Evolutionary conservation across 495 filamentous ascomycete species (phyloP), one percentile per base, ranked within the genome.

Genomic region (Evernia prunastri): DNA sequence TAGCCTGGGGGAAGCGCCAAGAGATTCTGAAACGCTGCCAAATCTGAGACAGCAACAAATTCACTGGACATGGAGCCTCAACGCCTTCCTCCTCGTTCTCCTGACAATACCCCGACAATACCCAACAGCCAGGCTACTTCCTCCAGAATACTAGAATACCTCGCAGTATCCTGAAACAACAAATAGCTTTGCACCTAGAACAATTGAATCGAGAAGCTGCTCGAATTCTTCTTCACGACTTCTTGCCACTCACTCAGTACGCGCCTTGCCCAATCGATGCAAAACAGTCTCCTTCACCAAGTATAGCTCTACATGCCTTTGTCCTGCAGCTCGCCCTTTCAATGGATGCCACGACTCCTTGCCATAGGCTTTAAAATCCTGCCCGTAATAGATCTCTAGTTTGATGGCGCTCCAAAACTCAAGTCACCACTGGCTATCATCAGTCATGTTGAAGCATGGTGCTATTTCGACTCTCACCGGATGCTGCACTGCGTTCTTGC

Each of bases 201-300:
- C 11, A 56, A 8, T 53, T 8, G 10, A 18, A 6, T 33, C 53
- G 31, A 17, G 59, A 53, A 57, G 61, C 61, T 35, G 57, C 39
- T 63, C 61, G 51, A 35, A 10, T 7, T 29, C 18, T 7, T 29
- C 18, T 29, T 9, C 37, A 35, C 27, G 18, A 18, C 23, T 51
- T 40, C 58, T 51, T 43, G 60, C 60, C 60, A 63, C 60, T 56
- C 60, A 63, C 60, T 56, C 25, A 33, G 31, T 39, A 64, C 51
- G 39, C 56, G 42, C 62, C 31, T n/a, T 36, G 31, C 56, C 54
- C 13, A 5, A 36, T 9, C 15, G 0, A 33, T 43, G 33, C 49
- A 56, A 39, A 45, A 45, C 51, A 27, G 5, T 45, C 27, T 13
- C 23, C 20, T 20, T 51, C 35, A 29, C 62, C 56, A 59, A 58